Base-by-base conservation (phyloP, 2,329 filamentous ascomycete species). In the Ceratocystis papillata region DNA sequence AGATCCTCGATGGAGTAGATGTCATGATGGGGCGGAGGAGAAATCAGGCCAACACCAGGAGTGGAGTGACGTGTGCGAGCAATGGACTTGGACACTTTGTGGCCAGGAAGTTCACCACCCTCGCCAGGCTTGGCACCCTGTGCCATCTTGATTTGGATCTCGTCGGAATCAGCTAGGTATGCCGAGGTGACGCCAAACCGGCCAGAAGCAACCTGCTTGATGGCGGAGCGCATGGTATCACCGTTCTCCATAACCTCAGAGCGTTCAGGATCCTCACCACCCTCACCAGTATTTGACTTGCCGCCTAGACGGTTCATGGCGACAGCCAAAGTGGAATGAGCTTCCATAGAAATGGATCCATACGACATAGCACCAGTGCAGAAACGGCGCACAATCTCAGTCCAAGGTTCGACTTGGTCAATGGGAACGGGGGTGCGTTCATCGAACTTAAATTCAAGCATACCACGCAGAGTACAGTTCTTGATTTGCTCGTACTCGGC, bases 111-210 rank as follows among this genome's bases (percentile, higher is more conserved):
- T 77, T 97, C 93, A 83, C 93, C 93, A 80, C 93, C 93, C 77
- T 97, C 93, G 77, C 93, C 93, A 66, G 93, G 93, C 83, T 97
- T 97, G 69, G 93, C 93, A 75, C 93, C 93, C 78, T 97, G 93
- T 8, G 93, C 93, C 93, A 97, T 97, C 84, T 97, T 97, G 79
- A 97, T 97, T 77, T 97, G 93, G 59, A 97, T 81, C 78, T 97
- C 92, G 73, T 97, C 93, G 20, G 93, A 90, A 75, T 97, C 93
- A 62, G 92, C 90, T 17, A 97, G 84, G 75, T 96, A 97, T 74
- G 90, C 89, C 67, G 90, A 94, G 1, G 93, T 97, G 69, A 96
- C 93, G 80, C 93, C 93, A 73, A 97, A 97, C 73, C 93, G 89
- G 69, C 93, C 93, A 59, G 91, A 96, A 57, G 93, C 93, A 72